Base-by-base conservation (phyloP, 1,284 basidiomycete genomes). In the Cryptococcus sp. region DNA sequence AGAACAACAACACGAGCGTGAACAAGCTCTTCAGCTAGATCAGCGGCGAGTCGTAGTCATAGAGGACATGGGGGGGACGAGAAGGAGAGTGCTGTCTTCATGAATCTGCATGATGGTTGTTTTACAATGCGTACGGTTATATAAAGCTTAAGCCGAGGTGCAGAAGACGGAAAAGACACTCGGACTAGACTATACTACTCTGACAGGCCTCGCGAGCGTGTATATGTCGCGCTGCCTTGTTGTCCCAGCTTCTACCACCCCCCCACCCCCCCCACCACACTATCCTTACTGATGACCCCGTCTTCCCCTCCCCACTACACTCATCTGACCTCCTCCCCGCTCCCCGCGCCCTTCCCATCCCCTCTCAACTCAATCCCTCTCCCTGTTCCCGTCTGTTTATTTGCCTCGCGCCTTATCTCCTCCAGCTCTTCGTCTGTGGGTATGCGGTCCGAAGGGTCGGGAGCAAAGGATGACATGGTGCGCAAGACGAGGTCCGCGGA, bases 1-100 rank as follows among this genome's bases (percentile, higher is more conserved):
- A 94, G 69, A 86, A 85, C 43, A 86, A 85, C 43, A 92, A 91
- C 75, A 93, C 88, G 38, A 89, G 87, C 1, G 88, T 92, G 64
- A 91, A 88, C 83, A 93, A 92, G 80, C 78, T 93, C 50, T 93
- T 93, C 81, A 74, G 73, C 53, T 80, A 72, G 55, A 48, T 18
- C 15, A 18, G 37, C 16, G 43, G 11, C 15, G 28, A 44, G 33
- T 13, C 11, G 43, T 15, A 42, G 46, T 21, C 28, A 23, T 49
- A 28, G 21, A 23, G 48, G n/a, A 44, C 37, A 36, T 44, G 48
- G 18, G 43, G 20, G 16, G 18, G 38, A n/a, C 4, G 33, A 36
- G 48, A 20, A 23, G 39, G n/a, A 6, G n/a, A 6, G 24, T 35
- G 35, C 15, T n/a, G 18, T 35, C 37, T 28, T 50, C 8, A 36